A percentile compares a stretch with the other conserved stretches of the same genome.
Conservation (phyloP, 768 basidiomycete genomes). For the Hirschioporus abietinus region DNA sequence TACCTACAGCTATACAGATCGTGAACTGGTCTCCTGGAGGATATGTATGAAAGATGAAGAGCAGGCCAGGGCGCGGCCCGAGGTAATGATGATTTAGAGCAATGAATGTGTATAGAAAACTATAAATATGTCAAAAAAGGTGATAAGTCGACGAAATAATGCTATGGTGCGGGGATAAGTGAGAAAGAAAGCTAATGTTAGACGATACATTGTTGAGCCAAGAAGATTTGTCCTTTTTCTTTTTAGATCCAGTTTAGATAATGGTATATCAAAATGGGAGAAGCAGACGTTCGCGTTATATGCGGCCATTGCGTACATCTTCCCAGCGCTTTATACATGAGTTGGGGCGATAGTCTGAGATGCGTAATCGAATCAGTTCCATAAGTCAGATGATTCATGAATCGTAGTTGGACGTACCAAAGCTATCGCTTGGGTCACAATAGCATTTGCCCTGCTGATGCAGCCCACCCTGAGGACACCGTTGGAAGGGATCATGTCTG, state of each 20-base stretch:
- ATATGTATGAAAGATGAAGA: neutral
- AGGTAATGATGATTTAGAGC: neutral
- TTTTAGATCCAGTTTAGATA: neutral
- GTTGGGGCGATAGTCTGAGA: neutral
- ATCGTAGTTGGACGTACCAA: conserved; percentile 41
- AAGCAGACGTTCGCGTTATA: neutral
- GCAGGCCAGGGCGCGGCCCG: neutral
- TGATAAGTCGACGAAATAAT: neutral
- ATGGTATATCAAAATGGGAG: neutral
- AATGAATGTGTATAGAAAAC: neutral
- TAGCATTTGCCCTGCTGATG: conserved; percentile 62
- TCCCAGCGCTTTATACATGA: conserved; percentile 3
- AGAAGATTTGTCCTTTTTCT: neutral
- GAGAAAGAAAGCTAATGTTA: neutral
- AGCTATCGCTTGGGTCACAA: conserved; percentile 66
- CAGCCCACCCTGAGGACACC: conserved; percentile 55
- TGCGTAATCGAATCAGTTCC: neutral
- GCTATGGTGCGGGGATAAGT: neutral
- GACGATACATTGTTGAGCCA: neutral
- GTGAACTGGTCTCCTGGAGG: neutral
- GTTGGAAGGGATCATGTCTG: conserved; percentile 73
- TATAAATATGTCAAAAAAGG: neutral
- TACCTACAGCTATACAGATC: neutral
- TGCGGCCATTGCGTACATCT: neutral
- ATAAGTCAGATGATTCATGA: neutral